phyloP scores from a whole-genome alignment of 306 rosid species.

The Albizia julibrissin region DNA sequence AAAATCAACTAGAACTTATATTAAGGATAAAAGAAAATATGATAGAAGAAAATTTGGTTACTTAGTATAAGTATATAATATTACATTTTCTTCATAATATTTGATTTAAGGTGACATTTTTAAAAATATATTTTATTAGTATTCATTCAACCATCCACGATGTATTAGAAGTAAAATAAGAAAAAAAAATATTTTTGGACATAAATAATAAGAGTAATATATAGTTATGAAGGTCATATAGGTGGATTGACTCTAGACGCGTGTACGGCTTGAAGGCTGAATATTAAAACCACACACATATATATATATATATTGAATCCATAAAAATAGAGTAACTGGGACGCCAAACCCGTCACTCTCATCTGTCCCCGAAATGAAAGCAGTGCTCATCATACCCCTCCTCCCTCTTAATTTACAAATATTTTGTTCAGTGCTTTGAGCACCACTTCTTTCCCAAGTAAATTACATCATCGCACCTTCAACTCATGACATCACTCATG shows the following conservation, averaged over 20 bases:
- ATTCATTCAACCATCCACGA: too few relatives aligned
- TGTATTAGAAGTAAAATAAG: too few relatives aligned
- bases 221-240: background rate
- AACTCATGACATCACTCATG: background rate
- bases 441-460: background rate
- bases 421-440: background rate
- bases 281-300: background rate
- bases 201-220: too few relatives aligned
- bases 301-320: background rate
- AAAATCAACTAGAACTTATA: too few relatives aligned
- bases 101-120: too few relatives aligned
- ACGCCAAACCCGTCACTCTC: background rate
- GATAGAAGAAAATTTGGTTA: too few relatives aligned
- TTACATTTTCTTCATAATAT: too few relatives aligned
- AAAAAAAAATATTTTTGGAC: too few relatives aligned
- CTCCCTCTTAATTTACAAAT: background rate
- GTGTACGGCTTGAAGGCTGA: slow-evolving; percentile 14
- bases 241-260: background rate
- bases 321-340: slow-evolving; percentile 12
- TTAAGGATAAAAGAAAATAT: too few relatives aligned
- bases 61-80: too few relatives aligned
- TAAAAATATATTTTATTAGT: too few relatives aligned
- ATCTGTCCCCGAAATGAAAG: background rate
- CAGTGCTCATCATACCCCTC: background rate
- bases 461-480: background rate